A percentile compares a stretch with the other conserved stretches of the same genome.
Conservation (phyloP, 2,329 filamentous ascomycete species). For the Ophiosphaerella korrae region DNA sequence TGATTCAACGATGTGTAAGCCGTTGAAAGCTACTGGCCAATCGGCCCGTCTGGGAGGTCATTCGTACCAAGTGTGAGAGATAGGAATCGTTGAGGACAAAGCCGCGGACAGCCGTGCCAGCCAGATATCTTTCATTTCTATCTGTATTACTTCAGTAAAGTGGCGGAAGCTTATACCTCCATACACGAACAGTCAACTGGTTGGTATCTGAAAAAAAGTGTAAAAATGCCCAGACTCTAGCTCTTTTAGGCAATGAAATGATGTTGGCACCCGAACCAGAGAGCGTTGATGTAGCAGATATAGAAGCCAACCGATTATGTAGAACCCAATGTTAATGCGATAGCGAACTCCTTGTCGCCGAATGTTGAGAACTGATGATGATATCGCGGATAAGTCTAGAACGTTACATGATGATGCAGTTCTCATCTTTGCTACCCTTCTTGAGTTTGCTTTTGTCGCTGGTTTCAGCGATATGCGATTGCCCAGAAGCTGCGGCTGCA, state of each 20-base stretch:
- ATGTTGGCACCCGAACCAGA: slow-evolving; percentile 19
- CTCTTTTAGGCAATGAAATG: slow-evolving; percentile 6
- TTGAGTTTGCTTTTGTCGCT: slow-evolving; percentile 39
- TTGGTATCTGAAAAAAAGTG: slow-evolving; percentile 19
- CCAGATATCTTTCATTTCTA: slow-evolving; percentile 19
- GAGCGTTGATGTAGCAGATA: slow-evolving; percentile 25
- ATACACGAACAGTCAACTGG: slow-evolving; percentile 2
- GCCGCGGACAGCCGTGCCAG: slow-evolving; percentile 34
- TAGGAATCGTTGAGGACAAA: slow-evolving; percentile 22
- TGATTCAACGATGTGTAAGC: slow-evolving; percentile 26
- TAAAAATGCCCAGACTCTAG: slow-evolving; percentile 7
- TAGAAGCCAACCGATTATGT: slow-evolving; percentile 24
- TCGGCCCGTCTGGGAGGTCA: slow-evolving; percentile 19
- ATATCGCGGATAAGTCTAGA: background rate
- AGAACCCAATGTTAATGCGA: slow-evolving; percentile 19
- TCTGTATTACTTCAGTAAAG: slow-evolving; percentile 1
- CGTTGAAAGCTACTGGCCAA: slow-evolving; percentile 17
- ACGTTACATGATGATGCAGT: slow-evolving; percentile 46
- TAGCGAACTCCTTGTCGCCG: background rate
- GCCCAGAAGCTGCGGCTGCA: slow-evolving; percentile 73
- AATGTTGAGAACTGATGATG: background rate
- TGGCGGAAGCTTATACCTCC: background rate
- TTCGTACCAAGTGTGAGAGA: slow-evolving; percentile 1
- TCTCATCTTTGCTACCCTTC: slow-evolving; percentile 45
- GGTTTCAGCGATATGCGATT: slow-evolving; percentile 25